Conservation (phyloP, 2,329 filamentous ascomycete species). For the Talaromyces sp. region DNA sequence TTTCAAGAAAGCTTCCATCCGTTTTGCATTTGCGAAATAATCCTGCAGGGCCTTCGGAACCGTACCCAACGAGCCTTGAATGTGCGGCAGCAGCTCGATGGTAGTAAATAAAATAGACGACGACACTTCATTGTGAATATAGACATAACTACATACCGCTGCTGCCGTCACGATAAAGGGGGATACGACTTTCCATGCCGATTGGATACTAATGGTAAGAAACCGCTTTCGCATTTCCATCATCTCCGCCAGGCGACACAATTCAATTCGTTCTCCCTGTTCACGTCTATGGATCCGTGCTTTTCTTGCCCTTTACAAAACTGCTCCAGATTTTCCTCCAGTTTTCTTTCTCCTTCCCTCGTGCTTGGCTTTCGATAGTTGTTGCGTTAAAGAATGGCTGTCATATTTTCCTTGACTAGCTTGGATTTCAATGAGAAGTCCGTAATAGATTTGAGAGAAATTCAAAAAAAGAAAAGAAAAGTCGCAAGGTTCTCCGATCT, state of each 20-base stretch:
- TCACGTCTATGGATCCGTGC: too few relatives aligned
- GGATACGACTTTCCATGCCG: background rate
- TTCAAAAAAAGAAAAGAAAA: too few relatives aligned
- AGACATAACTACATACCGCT: background rate
- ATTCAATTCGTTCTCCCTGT: slow-evolving; percentile 69
- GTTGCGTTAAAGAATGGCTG: too few relatives aligned
- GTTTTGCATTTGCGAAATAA: background rate
- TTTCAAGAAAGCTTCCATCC: slow-evolving; percentile 8
- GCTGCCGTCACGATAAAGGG: slow-evolving; percentile 6
- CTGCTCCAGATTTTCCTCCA: too few relatives aligned
- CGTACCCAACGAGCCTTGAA: slow-evolving; percentile 1
- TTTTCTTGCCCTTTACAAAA: too few relatives aligned
- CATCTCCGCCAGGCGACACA: slow-evolving; percentile 52
- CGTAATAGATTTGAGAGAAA: too few relatives aligned
- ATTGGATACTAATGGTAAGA: background rate
- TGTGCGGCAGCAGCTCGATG: slow-evolving; percentile 11
- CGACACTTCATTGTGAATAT: background rate
- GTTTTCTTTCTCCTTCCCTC: too few relatives aligned
- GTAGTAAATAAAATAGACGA: slow-evolving; percentile 9
- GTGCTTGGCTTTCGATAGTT: too few relatives aligned
- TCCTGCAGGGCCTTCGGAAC: slow-evolving; percentile 5
- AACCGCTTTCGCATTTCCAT: background rate
- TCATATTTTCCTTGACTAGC: too few relatives aligned
- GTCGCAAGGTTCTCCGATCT: too few relatives aligned
- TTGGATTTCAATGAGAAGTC: too few relatives aligned